Percentiles rank a stretch among this genome's conserved stretches.
Conservation (phyloP, 1,139 yeast species). For the Groenewaldozyma auringiensis region DNA sequence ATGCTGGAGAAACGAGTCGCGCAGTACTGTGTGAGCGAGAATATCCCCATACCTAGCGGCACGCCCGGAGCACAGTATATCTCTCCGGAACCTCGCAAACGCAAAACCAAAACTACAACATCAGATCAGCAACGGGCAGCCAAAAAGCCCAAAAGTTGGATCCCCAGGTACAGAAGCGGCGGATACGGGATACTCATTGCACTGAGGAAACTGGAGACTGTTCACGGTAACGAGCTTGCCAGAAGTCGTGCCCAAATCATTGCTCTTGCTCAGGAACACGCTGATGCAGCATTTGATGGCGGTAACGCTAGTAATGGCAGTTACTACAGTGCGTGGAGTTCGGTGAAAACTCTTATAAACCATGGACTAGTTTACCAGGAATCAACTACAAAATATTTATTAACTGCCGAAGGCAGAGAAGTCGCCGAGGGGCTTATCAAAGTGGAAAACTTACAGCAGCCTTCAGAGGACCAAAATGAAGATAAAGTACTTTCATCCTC, state of each 20-base stretch:
- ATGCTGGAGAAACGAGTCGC: slow-evolving; percentile 38
- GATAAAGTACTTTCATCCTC: background rate
- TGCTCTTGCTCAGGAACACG: slow-evolving; percentile 51
- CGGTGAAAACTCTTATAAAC: slow-evolving; percentile 54
- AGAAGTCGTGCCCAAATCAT: slow-evolving; percentile 37
- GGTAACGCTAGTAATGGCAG: slow-evolving; percentile 51
- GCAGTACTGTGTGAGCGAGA: slow-evolving; percentile 42
- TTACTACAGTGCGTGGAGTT: slow-evolving; percentile 72
- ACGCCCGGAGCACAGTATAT: slow-evolving; percentile 1
- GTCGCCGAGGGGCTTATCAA: slow-evolving; percentile 49
- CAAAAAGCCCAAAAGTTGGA: slow-evolving; percentile 34
- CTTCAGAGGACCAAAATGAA: too few species aligned
- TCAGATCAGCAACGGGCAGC: background rate
- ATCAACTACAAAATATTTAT: slow-evolving; percentile 43
- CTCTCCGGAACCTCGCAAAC: slow-evolving; percentile 6
- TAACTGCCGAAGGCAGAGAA: slow-evolving; percentile 67
- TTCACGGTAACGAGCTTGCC: slow-evolving; percentile 19
- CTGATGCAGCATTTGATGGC: slow-evolving; percentile 57
- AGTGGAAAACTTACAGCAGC: background rate
- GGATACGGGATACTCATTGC: slow-evolving; percentile 78
- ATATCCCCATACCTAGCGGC: slow-evolving; percentile 35
- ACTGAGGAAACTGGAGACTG: slow-evolving; percentile 39
- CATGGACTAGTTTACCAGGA: slow-evolving; percentile 62
- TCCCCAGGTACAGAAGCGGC: slow-evolving; percentile 76
- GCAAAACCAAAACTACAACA: background rate